phyloP scores from a whole-genome alignment of 352 stramenopile species.

The Paralagenidium karlingii region DNA sequence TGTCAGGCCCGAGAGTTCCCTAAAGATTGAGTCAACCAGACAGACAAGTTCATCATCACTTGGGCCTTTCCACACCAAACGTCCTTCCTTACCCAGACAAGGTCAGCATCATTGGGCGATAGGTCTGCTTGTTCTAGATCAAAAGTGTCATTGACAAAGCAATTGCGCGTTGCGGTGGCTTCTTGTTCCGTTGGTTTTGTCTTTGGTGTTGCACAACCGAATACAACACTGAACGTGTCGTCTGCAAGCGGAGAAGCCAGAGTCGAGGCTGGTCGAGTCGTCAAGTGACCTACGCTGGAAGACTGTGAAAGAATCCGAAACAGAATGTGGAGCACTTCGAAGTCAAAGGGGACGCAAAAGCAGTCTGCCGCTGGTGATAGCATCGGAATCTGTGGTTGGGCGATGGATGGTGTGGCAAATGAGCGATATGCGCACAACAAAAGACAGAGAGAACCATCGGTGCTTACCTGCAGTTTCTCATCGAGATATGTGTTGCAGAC shows the following conservation, averaged over 20 bases:
- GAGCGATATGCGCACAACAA: no score
- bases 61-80: no score
- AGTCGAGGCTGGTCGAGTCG: constrained; percentile 5
- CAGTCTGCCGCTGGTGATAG: constrained; percentile 66
- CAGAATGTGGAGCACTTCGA: constrained; percentile 44
- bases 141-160: constrained; percentile 15
- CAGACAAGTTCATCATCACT: no score
- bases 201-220: no score
- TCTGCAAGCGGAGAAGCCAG: constrained; percentile 24
- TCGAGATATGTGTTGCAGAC: constrained; percentile 44
- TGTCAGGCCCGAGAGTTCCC: no score
- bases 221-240: constrained; percentile 69
- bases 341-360: constrained; percentile 70
- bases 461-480: constrained; percentile 2
- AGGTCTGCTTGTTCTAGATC: constrained; percentile 26
- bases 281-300: neutral
- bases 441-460: no score
- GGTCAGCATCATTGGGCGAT: constrained; percentile 58
- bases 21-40: no score
- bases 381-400: constrained; percentile 38
- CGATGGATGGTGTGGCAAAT: no score
- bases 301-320: constrained; percentile 10
- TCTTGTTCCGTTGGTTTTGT: neutral
- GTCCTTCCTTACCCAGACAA: constrained; percentile 63
- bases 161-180: constrained; percentile 1